A percentile compares a stretch with the other conserved stretches of the same genome.
These are phyloP conservation scores for Phaeosphaeriaceae sp. DNA, from an alignment of 2,329 filamentous ascomycete species.

Conservation along the genomic window DNA sequence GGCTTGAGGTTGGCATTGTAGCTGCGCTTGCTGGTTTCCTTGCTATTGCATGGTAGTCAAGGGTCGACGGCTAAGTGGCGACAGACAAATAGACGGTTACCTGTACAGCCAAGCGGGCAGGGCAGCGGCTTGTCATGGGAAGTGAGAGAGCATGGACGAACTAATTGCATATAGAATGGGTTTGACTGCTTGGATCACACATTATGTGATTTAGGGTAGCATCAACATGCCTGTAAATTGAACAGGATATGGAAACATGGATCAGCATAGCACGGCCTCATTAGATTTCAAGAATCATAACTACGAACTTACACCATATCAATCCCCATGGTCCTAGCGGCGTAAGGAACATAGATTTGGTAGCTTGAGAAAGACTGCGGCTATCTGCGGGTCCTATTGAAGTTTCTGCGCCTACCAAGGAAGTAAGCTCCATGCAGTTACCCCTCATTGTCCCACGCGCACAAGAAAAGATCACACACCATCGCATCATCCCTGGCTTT, in stretches of 20 bases:
- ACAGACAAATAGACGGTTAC: background rate
- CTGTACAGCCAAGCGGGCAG: no score
- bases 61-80: background rate
- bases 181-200: background rate
- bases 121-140: no score
- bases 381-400: no score
- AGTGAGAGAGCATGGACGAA: background rate
- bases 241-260: background rate
- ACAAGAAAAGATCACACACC: background rate
- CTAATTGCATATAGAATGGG: slow-evolving; percentile 3
- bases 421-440: background rate
- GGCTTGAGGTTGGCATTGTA: slow-evolving; percentile 30
- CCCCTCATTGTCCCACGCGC: background rate
- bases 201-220: no score
- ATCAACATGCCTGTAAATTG: background rate
- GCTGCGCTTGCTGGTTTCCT: slow-evolving; percentile 34
- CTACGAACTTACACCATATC: no score
- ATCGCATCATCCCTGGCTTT: background rate
- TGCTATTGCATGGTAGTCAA: slow-evolving; percentile 32
- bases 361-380: no score
- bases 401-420: background rate
- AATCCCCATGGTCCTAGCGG: background rate
- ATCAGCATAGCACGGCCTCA: background rate
- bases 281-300: no score
- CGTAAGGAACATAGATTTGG: background rate